Percentiles rank a stretch among this genome's conserved stretches.
phyloP scores from a whole-genome alignment of 2,329 filamentous ascomycete species.

The Chaetomium sp. region DNA sequence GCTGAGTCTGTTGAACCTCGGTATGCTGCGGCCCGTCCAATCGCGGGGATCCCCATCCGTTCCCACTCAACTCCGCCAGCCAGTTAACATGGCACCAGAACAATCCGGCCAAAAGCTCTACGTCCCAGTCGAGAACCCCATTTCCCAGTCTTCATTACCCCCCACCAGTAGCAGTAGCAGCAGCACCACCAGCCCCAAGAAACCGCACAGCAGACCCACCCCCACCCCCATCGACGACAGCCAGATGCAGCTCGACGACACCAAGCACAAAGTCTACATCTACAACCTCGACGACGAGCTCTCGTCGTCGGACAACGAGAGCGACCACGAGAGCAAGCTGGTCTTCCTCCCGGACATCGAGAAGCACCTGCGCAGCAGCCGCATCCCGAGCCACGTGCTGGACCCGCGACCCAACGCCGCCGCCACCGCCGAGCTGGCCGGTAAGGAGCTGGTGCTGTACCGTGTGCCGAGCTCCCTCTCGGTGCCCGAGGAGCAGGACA shows the following conservation, averaged over 20 bases:
- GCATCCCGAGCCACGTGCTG: conserved; percentile 67
- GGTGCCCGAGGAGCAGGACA: conserved; percentile 73
- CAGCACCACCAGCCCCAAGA: conserved; percentile 29
- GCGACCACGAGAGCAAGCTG: conserved; percentile 50
- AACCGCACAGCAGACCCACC: conserved; percentile 31
- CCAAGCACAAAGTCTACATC: conserved; percentile 86
- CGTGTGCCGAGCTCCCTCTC: conserved; percentile 74
- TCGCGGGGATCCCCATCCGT: conserved; percentile 18
- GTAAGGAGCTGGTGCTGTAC: conserved; percentile 82
- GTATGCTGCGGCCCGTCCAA: conserved; percentile 49
- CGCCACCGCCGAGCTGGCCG: conserved; percentile 43
- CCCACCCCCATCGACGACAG: conserved; percentile 51
- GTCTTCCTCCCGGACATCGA: conserved; percentile 86
- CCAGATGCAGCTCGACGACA: conserved; percentile 81
- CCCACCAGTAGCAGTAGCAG: conserved; percentile 25
- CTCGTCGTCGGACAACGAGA: conserved; percentile 58
- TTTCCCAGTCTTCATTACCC: conserved; percentile 27
- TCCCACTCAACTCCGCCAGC: conserved; percentile 23
- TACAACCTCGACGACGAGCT: conserved; percentile 88
- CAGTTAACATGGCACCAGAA: conserved; percentile 48
- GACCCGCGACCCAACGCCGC: conserved; percentile 57
- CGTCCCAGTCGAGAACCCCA: conserved; percentile 61
- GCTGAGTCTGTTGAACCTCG: conserved; percentile 78
- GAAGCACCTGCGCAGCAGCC: conserved; percentile 72
- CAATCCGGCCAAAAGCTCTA: conserved; percentile 65